A percentile compares a stretch with the other conserved stretches of the same genome.
Conservation (phyloP, 345 rosid genomes). For the Camelina sativa region DNA sequence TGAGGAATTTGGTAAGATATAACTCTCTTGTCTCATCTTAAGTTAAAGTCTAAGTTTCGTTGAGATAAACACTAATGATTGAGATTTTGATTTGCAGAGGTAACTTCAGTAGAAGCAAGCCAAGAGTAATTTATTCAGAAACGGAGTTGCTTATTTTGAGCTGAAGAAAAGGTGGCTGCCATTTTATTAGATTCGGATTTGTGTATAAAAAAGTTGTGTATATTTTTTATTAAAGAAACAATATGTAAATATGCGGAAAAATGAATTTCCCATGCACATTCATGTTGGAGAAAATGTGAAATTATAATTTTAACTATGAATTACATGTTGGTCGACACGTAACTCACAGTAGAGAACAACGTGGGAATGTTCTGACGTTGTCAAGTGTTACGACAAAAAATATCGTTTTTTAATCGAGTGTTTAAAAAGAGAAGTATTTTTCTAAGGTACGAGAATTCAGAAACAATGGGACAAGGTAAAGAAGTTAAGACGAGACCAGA, state of each 20-base stretch:
- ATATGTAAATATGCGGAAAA: conserved; percentile 21
- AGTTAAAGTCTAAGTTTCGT: not conserved
- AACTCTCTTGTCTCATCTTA: conserved; percentile 9
- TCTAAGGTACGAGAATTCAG: not conserved
- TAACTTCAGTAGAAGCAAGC: conserved; percentile 25
- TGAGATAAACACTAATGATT: conserved; percentile 16
- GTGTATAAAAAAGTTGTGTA: not conserved
- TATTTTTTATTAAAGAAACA: not conserved
- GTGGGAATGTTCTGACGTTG: conserved; percentile 30
- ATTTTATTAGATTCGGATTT: not conserved
- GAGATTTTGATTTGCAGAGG: conserved; percentile 27
- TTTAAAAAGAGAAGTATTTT: not conserved
- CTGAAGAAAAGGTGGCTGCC: not conserved
- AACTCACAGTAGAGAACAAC: conserved; percentile 11
- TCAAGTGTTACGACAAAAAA: conserved; percentile 18
- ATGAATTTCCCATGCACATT: conserved; percentile 12
- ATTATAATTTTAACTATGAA: not conserved
- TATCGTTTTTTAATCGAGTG: not conserved
- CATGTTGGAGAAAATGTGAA: conserved; percentile 12
- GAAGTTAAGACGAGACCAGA: conserved; percentile 41
- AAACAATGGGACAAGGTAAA: conserved; percentile 44
- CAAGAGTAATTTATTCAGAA: not conserved
- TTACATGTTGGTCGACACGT: conserved; percentile 36
- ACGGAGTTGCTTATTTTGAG: conserved; percentile 19
- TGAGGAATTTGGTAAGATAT: conserved; percentile 32